Evolutionary conservation across 371 early-diverging fungal genomes (phyloP), one percentile per base, ranked within the genome.

Genomic region (Mucor saturninus): DNA sequence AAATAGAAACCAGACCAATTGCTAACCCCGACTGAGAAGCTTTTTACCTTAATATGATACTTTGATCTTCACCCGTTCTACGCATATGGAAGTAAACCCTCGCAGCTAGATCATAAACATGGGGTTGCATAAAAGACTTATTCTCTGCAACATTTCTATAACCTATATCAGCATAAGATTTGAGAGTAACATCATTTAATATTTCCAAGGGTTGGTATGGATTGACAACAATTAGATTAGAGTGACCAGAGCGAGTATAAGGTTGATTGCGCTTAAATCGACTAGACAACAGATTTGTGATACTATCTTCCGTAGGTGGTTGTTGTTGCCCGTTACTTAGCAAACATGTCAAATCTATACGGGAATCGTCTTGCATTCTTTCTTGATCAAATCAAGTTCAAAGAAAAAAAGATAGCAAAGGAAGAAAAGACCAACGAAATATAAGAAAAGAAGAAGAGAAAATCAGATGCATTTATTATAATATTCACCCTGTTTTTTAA

Each of bases 41-140:
- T 46, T 46, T 43, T 46, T 87, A 93, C 88, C 83, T 93, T 73
- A 85, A 74, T 37, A 91, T 86, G 75, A 85, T 93, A 79, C 79
- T 87, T 70, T 84, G 94, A 84, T 83, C 96, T 85, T 85, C 92
- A 59, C 85, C 93, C 63, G 91, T 89, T 80, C 84, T 88, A 76
- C 89, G 90, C 92, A 82, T 91, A 83, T 83, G 93, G 65, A 85
- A 86, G 67, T 91, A 91, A 5, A 86, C 85, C 52, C 77, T 77
- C 48, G 86, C 81, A 32, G 89, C 86, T 37, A 89, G 69, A 59
- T 88, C 86, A 58, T 84, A 87, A 40, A 86, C 77, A 67, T 89
- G 89, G 14, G 85, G 84, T 31, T 80, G 76, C 67, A 81, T 69
- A 40, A 75, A 73, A 26, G 62, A 62, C 38, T 73, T 78, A 59